A percentile compares a stretch with the other conserved stretches of the same genome.
phyloP scores from a whole-genome alignment of 2,329 filamentous ascomycete species.

The Hymenoscyphus occultus region DNA sequence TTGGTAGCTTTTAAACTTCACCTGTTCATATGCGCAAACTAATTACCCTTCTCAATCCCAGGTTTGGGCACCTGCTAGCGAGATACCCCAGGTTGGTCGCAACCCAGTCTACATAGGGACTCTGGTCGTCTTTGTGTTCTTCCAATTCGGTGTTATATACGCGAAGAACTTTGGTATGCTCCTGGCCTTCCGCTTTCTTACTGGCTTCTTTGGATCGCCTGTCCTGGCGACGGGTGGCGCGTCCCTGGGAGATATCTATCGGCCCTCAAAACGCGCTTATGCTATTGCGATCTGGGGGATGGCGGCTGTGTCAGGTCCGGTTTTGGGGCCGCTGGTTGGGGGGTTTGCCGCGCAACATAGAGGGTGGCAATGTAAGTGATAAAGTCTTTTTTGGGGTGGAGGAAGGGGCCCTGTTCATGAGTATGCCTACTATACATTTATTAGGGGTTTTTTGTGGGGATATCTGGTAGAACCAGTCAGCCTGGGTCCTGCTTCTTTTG shows the following conservation, averaged over 20 bases:
- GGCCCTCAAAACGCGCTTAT: slow-evolving; percentile 5
- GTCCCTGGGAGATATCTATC: slow-evolving; percentile 44
- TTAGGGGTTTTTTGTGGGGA: too few species aligned
- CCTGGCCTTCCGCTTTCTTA: slow-evolving; percentile 30
- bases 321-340: slow-evolving; percentile 44
- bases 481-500: too few species aligned
- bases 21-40: too few species aligned
- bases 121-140: slow-evolving; percentile 55
- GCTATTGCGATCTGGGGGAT: slow-evolving; percentile 6
- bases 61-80: slow-evolving; percentile 62
- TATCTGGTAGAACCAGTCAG: too few species aligned
- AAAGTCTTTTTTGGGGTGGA: too few species aligned
- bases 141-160: slow-evolving; percentile 37
- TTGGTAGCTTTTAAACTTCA: too few species aligned
- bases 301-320: slow-evolving; percentile 6
- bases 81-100: slow-evolving; percentile 64
- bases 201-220: slow-evolving; percentile 12
- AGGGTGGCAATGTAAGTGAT: slow-evolving; percentile 48
- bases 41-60: background rate
- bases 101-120: slow-evolving; percentile 66
- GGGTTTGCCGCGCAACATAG: slow-evolving; percentile 55
- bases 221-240: slow-evolving; percentile 47
- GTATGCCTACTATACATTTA: too few species aligned
- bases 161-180: slow-evolving; percentile 47
- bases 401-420: too few species aligned